These are phyloP conservation scores for Coemansia sp. DNA, from an alignment of 192 early-diverging fungal species.

Conservation along the genomic window DNA sequence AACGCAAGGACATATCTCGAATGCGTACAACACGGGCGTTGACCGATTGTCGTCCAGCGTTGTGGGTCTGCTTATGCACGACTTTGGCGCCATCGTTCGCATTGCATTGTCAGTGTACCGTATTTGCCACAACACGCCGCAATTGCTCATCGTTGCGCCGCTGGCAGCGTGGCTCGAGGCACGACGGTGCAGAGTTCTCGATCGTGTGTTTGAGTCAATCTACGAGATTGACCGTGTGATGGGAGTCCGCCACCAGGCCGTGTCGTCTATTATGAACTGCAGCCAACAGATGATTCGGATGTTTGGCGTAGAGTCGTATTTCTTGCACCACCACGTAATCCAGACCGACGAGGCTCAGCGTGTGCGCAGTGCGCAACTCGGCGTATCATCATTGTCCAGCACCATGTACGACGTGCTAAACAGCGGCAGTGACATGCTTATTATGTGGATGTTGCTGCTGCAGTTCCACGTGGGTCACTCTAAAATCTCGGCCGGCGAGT, in stretches of 20 bases:
- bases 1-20: constrained; percentile 17
- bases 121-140: constrained; percentile 15
- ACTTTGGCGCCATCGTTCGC: constrained; percentile 9
- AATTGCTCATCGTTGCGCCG: constrained; percentile 22
- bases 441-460: constrained; percentile 22
- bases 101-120: constrained; percentile 27
- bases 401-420: constrained; percentile 49
- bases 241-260: neutral
- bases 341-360: constrained; percentile 61
- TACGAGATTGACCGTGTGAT: neutral
- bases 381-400: constrained; percentile 63
- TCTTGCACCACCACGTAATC: constrained; percentile 51
- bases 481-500: constrained; percentile 32
- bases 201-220: constrained; percentile 6
- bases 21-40: constrained; percentile 18
- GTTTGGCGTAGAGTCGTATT: constrained; percentile 55
- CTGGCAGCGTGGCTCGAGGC: constrained; percentile 14
- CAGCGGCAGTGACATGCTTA: constrained; percentile 47
- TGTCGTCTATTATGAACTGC: constrained; percentile 31
- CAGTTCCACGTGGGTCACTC: constrained; percentile 21
- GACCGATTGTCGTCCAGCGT: constrained; percentile 9
- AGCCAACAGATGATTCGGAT: constrained; percentile 71
- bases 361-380: constrained; percentile 55
- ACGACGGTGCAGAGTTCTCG: neutral
- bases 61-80: constrained; percentile 15